Evolutionary conservation across 1,284 basidiomycete genomes (phyloP), one percentile per base, ranked within the genome.

Genomic region (Rugosomyces carneus): DNA sequence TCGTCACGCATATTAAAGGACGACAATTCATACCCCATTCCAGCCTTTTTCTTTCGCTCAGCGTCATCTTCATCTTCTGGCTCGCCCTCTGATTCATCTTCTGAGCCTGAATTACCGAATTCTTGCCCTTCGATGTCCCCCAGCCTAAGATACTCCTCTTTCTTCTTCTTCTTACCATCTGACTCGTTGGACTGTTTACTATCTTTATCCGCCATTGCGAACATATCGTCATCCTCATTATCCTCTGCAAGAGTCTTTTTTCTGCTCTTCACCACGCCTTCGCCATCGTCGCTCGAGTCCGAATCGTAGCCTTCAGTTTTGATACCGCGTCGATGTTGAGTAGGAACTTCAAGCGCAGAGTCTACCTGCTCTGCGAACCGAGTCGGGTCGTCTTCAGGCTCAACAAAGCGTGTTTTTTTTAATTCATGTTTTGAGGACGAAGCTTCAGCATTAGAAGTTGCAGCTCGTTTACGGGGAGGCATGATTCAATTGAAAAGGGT

Each of bases 1-100:
- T 99, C 96, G 55, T 89, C 86, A 55, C 93, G 89, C 96, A 99
- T 98, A 66, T 99, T 97, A 79, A 99, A 99, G 24, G 89, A 88
- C 6, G 91, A 94, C 10, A 98, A 63, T 58, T 94, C 89, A 65
- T 74, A 93, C 1, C 94, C 96, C 93, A 96, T 95, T 19, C 89
- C 90, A 23, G 76, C 81, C 61, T 89, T 90, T 68, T 79, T 81
- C 61, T 75, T 67, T 58, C 83, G 73, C 61, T 79, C 74, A 16
- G 75, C 76, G 44, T 89, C 89, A 58, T 91, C 89, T 58, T 93
- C 88, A 56, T 89, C 87, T 54, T 81, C 84, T 0, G 79, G 80
- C 47, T 81, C 79, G 0, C 71, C 72, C 1, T 71, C 74, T 0
- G 66, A 66, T 7, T 67, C 72, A n/a, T 65, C 69, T 10, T 63